Base-by-base conservation (phyloP, 2,329 filamentous ascomycete genomes). In the Bipolaris cookei region DNA sequence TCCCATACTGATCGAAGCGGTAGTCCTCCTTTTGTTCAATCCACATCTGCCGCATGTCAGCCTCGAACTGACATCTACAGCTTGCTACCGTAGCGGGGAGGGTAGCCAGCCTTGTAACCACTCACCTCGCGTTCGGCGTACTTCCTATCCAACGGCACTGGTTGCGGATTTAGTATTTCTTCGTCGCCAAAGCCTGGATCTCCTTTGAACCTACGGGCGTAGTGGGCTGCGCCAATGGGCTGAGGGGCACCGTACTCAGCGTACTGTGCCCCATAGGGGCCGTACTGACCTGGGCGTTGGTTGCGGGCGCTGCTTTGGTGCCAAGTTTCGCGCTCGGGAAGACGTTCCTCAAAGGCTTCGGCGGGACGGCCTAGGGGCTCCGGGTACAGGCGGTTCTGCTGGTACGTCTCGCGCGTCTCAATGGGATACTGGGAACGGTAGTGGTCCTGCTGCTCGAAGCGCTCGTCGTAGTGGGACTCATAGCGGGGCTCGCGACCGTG, bases 161-260 rank as follows among this genome's bases (percentile, higher is more conserved):
- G 69, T 70, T 76, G 73, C 16, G 72, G 73, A 65, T 76, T 74
- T 66, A 72, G 67, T 55, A 76, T 64, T 61, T 68, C 62, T 63
- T 73, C 65, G 59, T 76, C 73, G 45, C 73, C 73, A 64, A 76
- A 76, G 39, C 73, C 73, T n/a, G 67, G 61, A 57, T 76, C 73
- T 57, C 73, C 73, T 51, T 61, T 51, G 51, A 68, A 72, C 68
- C 69, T 70, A 70, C 71, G 70, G 59, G 69, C 59, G 57, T 73
- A 73, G 45, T 70, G 56, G 39, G 69, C 66, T 16, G 70, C 67
- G 39, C 70, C 70, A 11, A 59, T 51, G 45, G 69, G 69, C 49
- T 71, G 70, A 4, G 71, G 70, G 7, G 69, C 70, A 11, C 70
- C 70, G 55, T 73, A 72, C 49, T 72, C 68, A 16, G 70, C 67